Evolutionary conservation across 768 basidiomycete species (phyloP).

Genomic region (Suillus fuscotomentosus): DNA sequence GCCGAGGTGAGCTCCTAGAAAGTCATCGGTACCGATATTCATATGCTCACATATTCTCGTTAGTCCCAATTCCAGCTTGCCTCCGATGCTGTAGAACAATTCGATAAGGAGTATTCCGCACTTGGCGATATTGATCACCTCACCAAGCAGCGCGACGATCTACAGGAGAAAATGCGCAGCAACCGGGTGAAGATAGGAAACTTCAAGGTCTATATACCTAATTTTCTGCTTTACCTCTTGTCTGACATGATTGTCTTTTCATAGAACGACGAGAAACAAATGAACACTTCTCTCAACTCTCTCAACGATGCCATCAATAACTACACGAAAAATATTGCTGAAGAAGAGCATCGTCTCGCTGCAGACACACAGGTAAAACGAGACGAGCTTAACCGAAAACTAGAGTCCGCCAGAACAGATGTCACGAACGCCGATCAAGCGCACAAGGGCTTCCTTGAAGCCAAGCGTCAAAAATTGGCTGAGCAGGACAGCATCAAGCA

Average conservation of each 20-base stretch:
- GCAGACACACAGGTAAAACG: conserved; percentile 60
- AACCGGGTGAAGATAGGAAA: conserved; percentile 44
- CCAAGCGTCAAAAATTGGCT: conserved; percentile 31
- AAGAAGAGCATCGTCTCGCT: conserved; percentile 53
- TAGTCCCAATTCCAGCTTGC: conserved; percentile 35
- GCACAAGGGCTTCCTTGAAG: conserved; percentile 27
- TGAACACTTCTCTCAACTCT: conserved; percentile 40
- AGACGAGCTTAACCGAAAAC: conserved; percentile 51
- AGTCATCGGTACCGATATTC: not conserved
- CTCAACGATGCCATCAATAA: conserved; percentile 33
- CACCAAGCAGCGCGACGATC: conserved; percentile 32
- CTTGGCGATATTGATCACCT: conserved; percentile 52
- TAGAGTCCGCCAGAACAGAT: conserved; percentile 44
- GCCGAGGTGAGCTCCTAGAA: conserved; percentile 35
- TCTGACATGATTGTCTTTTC: conserved; percentile 2
- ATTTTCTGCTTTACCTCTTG: not conserved
- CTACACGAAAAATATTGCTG: conserved; percentile 46
- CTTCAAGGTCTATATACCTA: conserved; percentile 40
- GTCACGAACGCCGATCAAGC: conserved; percentile 39
- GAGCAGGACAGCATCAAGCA: conserved; percentile 31
- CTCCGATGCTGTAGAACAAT: conserved; percentile 33
- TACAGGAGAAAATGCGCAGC: conserved; percentile 40
- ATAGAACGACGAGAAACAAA: conserved; percentile 51
- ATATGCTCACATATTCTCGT: conserved; percentile 4
- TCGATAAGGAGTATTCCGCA: conserved; percentile 39